Conservation (phyloP, 176 grass and related monocot genomes). For the Oryza brachyantha region DNA sequence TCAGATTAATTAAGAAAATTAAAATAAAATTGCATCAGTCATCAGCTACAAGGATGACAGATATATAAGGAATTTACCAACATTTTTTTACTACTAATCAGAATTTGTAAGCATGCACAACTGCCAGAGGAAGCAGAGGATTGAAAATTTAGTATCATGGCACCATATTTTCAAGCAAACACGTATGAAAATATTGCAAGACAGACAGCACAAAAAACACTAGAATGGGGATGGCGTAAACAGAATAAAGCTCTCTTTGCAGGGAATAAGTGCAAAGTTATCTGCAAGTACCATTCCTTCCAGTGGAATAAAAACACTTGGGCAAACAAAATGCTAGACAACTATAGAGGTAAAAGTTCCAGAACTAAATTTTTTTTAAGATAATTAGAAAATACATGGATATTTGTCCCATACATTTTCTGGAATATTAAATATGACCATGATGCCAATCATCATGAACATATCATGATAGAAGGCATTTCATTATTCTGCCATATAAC, state of each 20-base stretch:
- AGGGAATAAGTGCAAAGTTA: slow-evolving; percentile 40
- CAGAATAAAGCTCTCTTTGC: slow-evolving; percentile 34
- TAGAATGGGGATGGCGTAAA: slow-evolving; percentile 3
- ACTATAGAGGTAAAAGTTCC: background rate
- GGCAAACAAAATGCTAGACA: background rate
- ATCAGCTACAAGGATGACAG: slow-evolving; percentile 1
- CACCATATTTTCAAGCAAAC: background rate
- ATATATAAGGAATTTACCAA: background rate
- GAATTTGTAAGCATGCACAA: background rate
- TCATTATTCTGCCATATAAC: background rate
- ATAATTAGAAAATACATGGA: background rate
- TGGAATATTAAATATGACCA: background rate
- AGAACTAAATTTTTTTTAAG: background rate
- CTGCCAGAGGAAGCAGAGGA: slow-evolving; percentile 8
- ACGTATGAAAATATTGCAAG: background rate
- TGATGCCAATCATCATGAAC: background rate
- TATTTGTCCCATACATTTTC: background rate
- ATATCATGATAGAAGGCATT: background rate
- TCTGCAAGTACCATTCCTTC: slow-evolving; percentile 26
- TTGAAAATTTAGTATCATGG: background rate
- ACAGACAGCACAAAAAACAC: slow-evolving; percentile 20
- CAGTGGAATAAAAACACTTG: slow-evolving; percentile 13
- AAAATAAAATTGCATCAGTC: background rate
- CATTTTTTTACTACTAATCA: background rate
- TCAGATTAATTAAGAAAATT: background rate